Conservation (phyloP, 208 protist genomes). For the Polymyxa betae region DNA sequence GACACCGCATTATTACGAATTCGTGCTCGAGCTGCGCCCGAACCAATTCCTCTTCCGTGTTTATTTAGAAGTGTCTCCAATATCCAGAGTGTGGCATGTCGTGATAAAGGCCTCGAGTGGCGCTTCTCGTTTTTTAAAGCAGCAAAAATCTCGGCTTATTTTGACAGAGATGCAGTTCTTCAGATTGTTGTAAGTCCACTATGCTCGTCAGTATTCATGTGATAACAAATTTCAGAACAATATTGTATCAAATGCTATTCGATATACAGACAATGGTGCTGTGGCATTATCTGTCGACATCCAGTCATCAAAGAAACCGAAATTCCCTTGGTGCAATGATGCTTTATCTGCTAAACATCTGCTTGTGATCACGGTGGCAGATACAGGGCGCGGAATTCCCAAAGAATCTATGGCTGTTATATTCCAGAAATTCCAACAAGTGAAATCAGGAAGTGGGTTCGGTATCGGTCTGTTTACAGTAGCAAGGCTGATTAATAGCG, state of each 20-base stretch:
- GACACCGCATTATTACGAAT: constrained; percentile 16
- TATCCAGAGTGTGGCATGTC: constrained; percentile 44
- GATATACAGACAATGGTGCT: not conserved
- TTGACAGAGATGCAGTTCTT: constrained; percentile 12
- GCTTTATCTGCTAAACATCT: not conserved
- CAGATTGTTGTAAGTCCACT: constrained; percentile 23
- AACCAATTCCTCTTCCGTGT: constrained; percentile 3
- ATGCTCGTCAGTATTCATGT: not conserved
- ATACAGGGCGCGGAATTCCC: constrained; percentile 38
- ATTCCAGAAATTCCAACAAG: constrained; percentile 45
- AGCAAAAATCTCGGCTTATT: not conserved
- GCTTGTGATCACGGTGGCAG: constrained; percentile 7
- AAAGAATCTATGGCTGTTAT: constrained; percentile 22
- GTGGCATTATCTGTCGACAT: not conserved
- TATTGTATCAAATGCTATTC: constrained; percentile 49
- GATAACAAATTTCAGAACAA: constrained; percentile 9
- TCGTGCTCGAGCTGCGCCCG: not conserved
- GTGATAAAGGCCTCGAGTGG: constrained; percentile 48
- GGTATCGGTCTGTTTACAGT: not conserved
- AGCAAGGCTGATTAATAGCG: not conserved
- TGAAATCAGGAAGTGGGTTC: not conserved
- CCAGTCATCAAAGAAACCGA: not conserved
- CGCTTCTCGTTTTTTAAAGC: not conserved
- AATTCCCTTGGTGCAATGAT: not conserved
- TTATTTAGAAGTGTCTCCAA: constrained; percentile 1